Evolutionary conservation across 306 rosid genomes (phyloP).

Genomic region (Psophocarpus tetragonolobus): DNA sequence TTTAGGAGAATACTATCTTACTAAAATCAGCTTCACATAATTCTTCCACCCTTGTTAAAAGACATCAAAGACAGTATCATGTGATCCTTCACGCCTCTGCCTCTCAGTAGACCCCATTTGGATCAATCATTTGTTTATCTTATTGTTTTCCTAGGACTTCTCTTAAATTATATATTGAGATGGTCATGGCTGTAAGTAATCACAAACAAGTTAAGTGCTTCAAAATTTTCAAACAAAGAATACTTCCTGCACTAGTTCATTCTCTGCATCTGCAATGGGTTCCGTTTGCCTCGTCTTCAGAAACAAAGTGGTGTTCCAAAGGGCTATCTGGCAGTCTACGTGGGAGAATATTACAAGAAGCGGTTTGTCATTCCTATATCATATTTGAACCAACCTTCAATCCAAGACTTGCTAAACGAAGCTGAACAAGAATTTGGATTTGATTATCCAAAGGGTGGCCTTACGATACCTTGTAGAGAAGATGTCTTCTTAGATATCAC

Average conservation of each 20-base stretch:
- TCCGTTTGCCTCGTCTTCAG: slow-evolving; percentile 31
- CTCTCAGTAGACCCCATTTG: not conserved
- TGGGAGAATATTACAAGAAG: slow-evolving; percentile 31
- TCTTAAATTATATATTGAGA: not conserved
- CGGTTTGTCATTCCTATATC: slow-evolving; percentile 39
- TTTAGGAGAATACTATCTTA: too few relatives aligned
- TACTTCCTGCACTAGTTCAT: not conserved
- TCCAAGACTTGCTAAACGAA: not conserved
- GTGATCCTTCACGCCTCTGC: too few relatives aligned
- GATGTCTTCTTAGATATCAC: slow-evolving; percentile 33
- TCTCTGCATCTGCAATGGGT: slow-evolving; percentile 17
- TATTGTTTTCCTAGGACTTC: not conserved
- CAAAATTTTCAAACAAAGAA: not conserved
- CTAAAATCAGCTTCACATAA: too few relatives aligned
- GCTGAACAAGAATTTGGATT: not conserved
- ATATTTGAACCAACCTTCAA: slow-evolving; percentile 36
- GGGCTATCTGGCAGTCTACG: slow-evolving; percentile 41
- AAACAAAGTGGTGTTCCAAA: slow-evolving; percentile 33
- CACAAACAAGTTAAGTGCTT: slow-evolving; percentile 6
- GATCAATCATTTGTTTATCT: not conserved
- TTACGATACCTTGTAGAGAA: slow-evolving; percentile 46
- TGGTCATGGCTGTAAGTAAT: not conserved
- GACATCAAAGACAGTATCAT: too few relatives aligned
- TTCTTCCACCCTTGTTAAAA: too few relatives aligned
- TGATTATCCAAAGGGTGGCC: slow-evolving; percentile 15